A percentile compares a stretch with the other conserved stretches of the same genome.
Conservation (phyloP, 2,329 filamentous ascomycete genomes). For the Phialophora chinensis region DNA sequence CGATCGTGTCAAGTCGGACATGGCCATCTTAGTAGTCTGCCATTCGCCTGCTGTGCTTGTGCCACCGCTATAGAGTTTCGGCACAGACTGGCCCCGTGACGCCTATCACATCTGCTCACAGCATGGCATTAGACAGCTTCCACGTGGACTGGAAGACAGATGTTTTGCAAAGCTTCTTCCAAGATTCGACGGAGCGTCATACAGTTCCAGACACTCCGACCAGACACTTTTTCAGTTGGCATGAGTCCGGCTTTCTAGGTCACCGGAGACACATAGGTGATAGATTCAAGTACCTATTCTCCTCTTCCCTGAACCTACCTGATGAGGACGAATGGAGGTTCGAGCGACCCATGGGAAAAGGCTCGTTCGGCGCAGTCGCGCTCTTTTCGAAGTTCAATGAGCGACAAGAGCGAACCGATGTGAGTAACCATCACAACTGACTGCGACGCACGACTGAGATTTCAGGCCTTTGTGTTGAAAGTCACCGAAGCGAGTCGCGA, state of each 20-base stretch:
- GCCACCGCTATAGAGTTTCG: background rate
- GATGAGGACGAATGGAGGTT: conserved; percentile 33
- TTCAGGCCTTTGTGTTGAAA: conserved; percentile 15
- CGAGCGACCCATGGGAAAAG: conserved; percentile 28
- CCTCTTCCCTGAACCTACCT: conserved; percentile 8
- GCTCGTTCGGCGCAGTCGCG: conserved; percentile 31
- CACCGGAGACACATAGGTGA: conserved; percentile 10
- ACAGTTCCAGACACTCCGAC: conserved; percentile 9
- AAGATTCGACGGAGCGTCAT: background rate
- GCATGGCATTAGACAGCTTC: conserved; percentile 22
- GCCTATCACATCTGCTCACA: background rate
- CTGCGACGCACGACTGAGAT: background rate
- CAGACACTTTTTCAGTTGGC: conserved; percentile 25
- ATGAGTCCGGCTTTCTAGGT: conserved; percentile 9
- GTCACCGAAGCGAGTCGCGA: conserved; percentile 1
- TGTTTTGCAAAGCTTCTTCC: conserved; percentile 13
- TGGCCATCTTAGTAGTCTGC: background rate
- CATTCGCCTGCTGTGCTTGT: background rate
- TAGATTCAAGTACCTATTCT: conserved; percentile 29
- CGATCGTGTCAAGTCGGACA: background rate
- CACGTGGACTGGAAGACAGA: conserved; percentile 18
- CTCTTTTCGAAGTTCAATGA: conserved; percentile 25
- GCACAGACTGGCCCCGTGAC: background rate
- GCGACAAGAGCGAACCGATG: conserved; percentile 22
- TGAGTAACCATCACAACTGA: background rate